Conservation (phyloP, 75 land plant genomes). For the Picea sitchensis region DNA sequence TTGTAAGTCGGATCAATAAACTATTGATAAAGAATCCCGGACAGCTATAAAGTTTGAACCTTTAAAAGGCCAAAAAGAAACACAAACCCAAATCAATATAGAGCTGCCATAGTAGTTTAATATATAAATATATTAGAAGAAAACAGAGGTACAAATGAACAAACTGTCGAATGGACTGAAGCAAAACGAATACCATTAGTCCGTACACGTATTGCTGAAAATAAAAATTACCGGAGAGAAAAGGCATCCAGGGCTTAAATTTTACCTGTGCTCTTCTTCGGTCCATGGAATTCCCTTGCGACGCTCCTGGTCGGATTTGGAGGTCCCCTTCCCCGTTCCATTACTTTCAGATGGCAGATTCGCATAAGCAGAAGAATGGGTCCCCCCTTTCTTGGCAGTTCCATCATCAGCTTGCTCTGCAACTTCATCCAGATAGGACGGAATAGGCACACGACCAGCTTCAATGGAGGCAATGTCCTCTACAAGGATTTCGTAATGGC, state of each 20-base stretch:
- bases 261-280: conserved; percentile 84
- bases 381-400: background rate
- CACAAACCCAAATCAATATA: too few relatives aligned
- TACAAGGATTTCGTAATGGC: conserved; percentile 30
- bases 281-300: conserved; percentile 72
- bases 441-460: conserved; percentile 54
- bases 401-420: background rate
- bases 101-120: too few relatives aligned
- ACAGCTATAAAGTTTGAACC: too few relatives aligned
- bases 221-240: too few relatives aligned
- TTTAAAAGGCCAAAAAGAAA: too few relatives aligned
- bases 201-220: too few relatives aligned
- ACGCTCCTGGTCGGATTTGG: conserved; percentile 45
- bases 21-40: too few relatives aligned
- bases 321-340: background rate
- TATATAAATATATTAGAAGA: too few relatives aligned
- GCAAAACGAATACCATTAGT: too few relatives aligned
- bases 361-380: background rate
- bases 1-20: too few relatives aligned
- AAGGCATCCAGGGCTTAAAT: background rate
- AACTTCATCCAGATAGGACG: conserved; percentile 20
- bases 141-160: too few relatives aligned
- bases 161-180: too few relatives aligned
- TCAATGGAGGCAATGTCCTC: conserved; percentile 53
- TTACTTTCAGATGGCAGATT: background rate